Evolutionary conservation across 106 monocot genomes (phyloP).

Genomic region (Ottelia alismoides): DNA sequence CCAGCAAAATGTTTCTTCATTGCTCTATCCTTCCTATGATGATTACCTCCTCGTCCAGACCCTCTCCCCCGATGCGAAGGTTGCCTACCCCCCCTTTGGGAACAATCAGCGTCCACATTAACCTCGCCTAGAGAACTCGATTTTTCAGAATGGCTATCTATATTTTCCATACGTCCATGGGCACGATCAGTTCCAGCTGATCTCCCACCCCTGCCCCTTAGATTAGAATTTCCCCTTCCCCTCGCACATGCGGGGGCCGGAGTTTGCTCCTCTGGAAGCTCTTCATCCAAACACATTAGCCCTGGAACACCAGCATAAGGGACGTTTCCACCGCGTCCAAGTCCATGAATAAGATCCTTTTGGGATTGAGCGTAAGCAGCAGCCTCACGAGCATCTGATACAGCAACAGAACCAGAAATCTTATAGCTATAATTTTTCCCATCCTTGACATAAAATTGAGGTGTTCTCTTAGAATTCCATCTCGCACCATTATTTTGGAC

Average conservation of each 20-base stretch:
- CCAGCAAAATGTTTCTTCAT: conserved; percentile 82
- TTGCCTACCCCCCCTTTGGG: conserved; percentile 24
- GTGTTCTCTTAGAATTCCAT: conserved; percentile 64
- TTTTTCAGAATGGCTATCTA: conserved; percentile 1
- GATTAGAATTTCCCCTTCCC: conserved; percentile 19
- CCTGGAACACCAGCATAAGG: conserved; percentile 38
- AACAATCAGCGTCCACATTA: conserved; percentile 13
- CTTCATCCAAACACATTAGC: conserved; percentile 15
- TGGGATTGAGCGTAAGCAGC: conserved; percentile 45
- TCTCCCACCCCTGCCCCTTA: conserved; percentile 41
- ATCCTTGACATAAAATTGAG: conserved; percentile 93
- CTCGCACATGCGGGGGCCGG: conserved; percentile 7
- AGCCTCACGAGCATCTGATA: conserved; percentile 57
- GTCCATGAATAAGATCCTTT: conserved; percentile 74
- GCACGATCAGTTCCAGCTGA: too few relatives aligned
- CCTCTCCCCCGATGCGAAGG: conserved; percentile 26
- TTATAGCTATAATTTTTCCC: conserved; percentile 99
- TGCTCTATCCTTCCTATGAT: conserved; percentile 73
- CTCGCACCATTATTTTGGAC: conserved; percentile 16
- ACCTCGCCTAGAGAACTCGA: neutral
- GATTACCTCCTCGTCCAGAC: conserved; percentile 40
- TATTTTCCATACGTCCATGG: too few relatives aligned
- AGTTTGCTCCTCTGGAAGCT: neutral
- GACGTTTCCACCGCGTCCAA: conserved; percentile 83
- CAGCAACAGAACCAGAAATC: conserved; percentile 68